Percentiles rank a stretch among this genome's conserved stretches.
Conservation (phyloP, 257 asterid species). For the Capsicum chinense region DNA sequence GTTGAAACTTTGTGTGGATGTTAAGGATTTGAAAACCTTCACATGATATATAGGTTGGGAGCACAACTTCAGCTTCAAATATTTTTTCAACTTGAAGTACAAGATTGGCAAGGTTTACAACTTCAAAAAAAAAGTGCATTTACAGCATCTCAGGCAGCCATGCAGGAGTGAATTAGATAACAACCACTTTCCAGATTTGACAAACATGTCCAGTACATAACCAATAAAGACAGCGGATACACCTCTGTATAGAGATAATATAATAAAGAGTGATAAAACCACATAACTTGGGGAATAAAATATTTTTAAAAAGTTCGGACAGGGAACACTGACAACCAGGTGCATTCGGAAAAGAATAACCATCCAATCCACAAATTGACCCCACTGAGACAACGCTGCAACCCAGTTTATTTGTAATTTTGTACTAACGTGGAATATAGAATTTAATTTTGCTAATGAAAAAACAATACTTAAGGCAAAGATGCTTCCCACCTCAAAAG, state of each 20-base stretch:
- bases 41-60: neutral
- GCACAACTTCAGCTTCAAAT: conserved; percentile 11
- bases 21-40: neutral
- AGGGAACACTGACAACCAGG: neutral
- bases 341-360: neutral
- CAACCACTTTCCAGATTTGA: neutral
- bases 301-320: neutral
- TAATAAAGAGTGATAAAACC: neutral
- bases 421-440: neutral
- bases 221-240: neutral
- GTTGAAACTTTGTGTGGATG: neutral
- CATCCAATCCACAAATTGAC: neutral
- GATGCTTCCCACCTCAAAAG: conserved; percentile 9
- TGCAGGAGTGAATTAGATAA: neutral
- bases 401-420: neutral
- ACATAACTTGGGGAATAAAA: neutral
- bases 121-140: neutral
- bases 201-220: neutral
- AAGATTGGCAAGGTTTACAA: neutral
- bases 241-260: neutral
- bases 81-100: neutral
- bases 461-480: neutral
- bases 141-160: neutral
- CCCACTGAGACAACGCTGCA: neutral
- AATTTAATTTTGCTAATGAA: neutral